Base-by-base conservation (phyloP, 805 yeast species). In the Candida ipomoeae region DNA sequence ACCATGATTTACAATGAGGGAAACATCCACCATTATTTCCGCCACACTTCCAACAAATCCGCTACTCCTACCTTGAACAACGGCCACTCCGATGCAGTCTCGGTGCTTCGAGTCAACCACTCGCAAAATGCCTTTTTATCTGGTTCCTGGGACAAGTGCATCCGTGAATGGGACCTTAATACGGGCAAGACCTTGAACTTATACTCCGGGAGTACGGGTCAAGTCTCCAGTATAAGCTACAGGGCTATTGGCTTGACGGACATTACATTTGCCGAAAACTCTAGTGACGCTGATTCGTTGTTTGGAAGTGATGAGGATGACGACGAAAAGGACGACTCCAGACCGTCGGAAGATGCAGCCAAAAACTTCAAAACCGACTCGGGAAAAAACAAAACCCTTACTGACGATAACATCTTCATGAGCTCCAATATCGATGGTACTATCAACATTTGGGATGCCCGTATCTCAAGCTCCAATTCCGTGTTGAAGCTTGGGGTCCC, bases 121-220 rank as follows among this genome's bases (percentile, higher is more conserved):
- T 69, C 68, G 6, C 92, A 92, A 59, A 78, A 78, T 41, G 68
- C 71, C 41, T 84, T 90, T 44, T 58, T 92, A 17, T 84, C 94
- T 46, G 97, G 96, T 0, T 79, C 89, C 15, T 94, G 98, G 99
- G 99, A 94, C 69, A 85, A 81, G 66, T 73, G 79, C 18, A 77
- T 92, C 1, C 65, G 82, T 6, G 81, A 84, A 55, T 92, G 97
- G 96, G 99, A 94, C 67, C 72, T 94, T 52, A 78, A 88, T 56
- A 79, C 85, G 0, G 97, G 97, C 1, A 66, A 71, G 15, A 64
- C 73, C 8, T 61, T 74, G 2, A 75, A 75, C 11, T 65, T 75
- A 26, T 89, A 75, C 61, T 59, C 65, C 2, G 84, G 82, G 1
- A 74, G 83, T 32, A 73, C 87, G 0, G 94, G 97, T 2, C 97